phyloP scores from a whole-genome alignment of 768 basidiomycete genomes.

The Lactarius evosmus region DNA sequence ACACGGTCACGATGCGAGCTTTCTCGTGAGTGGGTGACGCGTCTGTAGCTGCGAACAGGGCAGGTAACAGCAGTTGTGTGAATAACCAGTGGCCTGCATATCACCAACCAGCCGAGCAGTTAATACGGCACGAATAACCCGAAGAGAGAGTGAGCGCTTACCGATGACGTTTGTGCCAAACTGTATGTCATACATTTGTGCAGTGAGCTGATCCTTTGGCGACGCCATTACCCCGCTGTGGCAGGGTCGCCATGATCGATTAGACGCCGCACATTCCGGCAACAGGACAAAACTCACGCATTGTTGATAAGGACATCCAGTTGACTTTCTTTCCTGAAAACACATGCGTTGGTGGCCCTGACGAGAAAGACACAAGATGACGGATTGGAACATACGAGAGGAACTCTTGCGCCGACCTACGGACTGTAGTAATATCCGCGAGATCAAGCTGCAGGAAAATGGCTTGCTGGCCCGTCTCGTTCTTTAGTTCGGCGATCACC shows the following conservation, averaged over 20 bases:
- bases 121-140: not conserved
- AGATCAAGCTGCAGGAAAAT: constrained; percentile 47
- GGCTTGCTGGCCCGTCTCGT: constrained; percentile 41
- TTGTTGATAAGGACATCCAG: constrained; percentile 47
- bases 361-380: constrained; percentile 30
- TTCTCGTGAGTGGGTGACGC: too few species aligned
- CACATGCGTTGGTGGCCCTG: not conserved
- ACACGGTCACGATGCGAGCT: too few species aligned
- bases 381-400: too few species aligned
- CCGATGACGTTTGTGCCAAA: too few species aligned
- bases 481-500: constrained; percentile 54
- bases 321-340: constrained; percentile 40
- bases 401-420: too few species aligned
- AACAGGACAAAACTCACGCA: constrained; percentile 31
- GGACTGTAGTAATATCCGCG: constrained; percentile 38
- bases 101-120: not conserved
- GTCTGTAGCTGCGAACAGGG: too few species aligned
- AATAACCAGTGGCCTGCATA: constrained; percentile 55
- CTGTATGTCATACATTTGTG: too few species aligned
- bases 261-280: not conserved
- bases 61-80: too few species aligned
- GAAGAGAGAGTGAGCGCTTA: constrained; percentile 32
- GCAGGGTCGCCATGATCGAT: too few species aligned
- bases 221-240: constrained; percentile 49
- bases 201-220: constrained; percentile 41